These are phyloP conservation scores for Aureobasidium zeae DNA, from an alignment of 2,329 filamentous ascomycete genomes.

Conservation along the genomic window DNA sequence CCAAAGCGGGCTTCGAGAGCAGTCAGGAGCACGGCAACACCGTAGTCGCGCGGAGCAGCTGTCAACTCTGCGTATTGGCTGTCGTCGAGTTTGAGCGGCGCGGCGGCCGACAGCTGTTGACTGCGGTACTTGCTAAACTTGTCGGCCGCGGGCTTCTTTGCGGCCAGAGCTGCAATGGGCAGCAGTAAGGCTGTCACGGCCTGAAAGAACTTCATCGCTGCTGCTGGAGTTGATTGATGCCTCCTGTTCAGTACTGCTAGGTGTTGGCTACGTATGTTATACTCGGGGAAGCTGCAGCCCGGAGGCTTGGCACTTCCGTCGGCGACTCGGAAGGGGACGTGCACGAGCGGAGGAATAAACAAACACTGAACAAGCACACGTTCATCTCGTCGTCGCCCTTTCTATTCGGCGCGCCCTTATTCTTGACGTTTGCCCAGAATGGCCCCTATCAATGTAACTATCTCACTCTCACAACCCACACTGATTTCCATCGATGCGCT, in stretches of 20 bases:
- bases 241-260: too few relatives aligned
- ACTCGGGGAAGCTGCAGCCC: too few relatives aligned
- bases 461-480: conserved; percentile 31
- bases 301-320: too few relatives aligned
- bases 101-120: conserved; percentile 51
- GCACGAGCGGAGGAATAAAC: not conserved
- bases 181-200: conserved; percentile 55
- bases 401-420: too few relatives aligned
- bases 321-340: too few relatives aligned
- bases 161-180: conserved; percentile 50
- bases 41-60: conserved; percentile 70
- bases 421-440: conserved; percentile 8
- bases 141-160: conserved; percentile 53
- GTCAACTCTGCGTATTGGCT: conserved; percentile 66
- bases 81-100: conserved; percentile 72
- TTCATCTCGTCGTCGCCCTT: too few relatives aligned
- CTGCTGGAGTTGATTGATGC: not conserved
- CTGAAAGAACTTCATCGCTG: conserved; percentile 58
- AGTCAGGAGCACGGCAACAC: conserved; percentile 72
- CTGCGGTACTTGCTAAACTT: conserved; percentile 63
- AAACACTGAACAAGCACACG: not conserved
- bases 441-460: conserved; percentile 17
- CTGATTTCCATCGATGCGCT: conserved; percentile 38
- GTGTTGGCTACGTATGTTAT: conserved; percentile 10
- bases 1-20: conserved; percentile 75